Evolutionary conservation across 2,329 filamentous ascomycete genomes (phyloP).

Genomic region (Blastomyces parvus): DNA sequence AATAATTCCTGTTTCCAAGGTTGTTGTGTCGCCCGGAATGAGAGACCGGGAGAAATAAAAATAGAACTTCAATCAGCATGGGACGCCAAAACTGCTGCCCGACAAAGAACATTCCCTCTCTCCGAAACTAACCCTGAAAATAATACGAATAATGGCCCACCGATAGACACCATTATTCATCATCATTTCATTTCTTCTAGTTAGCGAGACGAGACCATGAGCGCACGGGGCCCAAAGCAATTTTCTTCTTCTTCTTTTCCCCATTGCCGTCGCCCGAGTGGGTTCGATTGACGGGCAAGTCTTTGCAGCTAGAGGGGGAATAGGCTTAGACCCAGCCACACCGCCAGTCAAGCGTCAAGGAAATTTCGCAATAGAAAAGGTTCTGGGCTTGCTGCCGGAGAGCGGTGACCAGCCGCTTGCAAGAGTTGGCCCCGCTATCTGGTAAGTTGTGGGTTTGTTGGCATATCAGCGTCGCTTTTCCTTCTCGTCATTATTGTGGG

Average conservation of each 20-base stretch:
- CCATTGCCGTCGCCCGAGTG: background rate
- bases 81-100: background rate
- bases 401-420: constrained; percentile 2
- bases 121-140: too few relatives aligned
- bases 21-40: background rate
- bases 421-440: too few relatives aligned
- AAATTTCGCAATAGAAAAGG: too few relatives aligned
- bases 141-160: too few relatives aligned
- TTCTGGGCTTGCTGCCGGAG: background rate
- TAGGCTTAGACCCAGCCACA: constrained; percentile 7
- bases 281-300: background rate
- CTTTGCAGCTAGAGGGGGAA: background rate
- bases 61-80: background rate
- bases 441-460: too few relatives aligned
- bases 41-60: background rate
- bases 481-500: too few relatives aligned
- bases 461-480: too few relatives aligned
- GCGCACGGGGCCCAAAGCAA: background rate
- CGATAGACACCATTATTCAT: background rate
- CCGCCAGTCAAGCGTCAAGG: constrained; percentile 1
- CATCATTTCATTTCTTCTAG: background rate
- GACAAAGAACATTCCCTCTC: background rate
- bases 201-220: background rate
- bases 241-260: background rate
- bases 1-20: background rate